Conservation (phyloP, 805 yeast genomes). For the Lachancea quebecensis region DNA sequence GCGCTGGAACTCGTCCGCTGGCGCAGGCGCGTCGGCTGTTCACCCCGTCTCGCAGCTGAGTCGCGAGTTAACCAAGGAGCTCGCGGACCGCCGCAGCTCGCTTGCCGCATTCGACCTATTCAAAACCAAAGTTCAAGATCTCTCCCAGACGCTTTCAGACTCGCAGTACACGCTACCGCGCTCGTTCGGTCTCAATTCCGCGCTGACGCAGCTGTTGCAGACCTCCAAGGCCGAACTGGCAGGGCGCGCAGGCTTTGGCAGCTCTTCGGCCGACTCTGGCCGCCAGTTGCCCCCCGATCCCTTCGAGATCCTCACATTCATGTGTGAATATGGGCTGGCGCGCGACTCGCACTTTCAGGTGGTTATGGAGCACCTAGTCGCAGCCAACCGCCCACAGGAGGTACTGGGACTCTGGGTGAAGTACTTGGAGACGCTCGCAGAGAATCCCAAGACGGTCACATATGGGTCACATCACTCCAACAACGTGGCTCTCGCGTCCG, state of each 20-base stretch:
- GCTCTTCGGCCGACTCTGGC: conserved; percentile 1
- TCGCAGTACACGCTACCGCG: conserved; percentile 13
- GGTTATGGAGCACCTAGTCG: conserved; percentile 19
- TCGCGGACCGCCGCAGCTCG: conserved; percentile 9
- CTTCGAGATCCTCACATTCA: conserved; percentile 21
- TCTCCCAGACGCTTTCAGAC: conserved; percentile 10
- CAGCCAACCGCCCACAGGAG: conserved; percentile 18
- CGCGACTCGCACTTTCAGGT: conserved; percentile 26
- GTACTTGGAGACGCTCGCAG: conserved; percentile 17
- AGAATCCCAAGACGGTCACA: conserved; percentile 5
- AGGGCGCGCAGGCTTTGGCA: not conserved
- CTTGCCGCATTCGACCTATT: conserved; percentile 9
- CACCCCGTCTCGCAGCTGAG: conserved; percentile 17
- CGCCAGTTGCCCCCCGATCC: conserved; percentile 15
- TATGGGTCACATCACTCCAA: conserved; percentile 14
- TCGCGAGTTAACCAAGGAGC: conserved; percentile 4
- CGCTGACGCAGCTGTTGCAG: conserved; percentile 12
- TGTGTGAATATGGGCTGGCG: conserved; percentile 23
- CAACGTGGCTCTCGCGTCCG: conserved; percentile 18
- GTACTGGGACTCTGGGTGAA: conserved; percentile 30
- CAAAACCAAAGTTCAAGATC: conserved; percentile 10
- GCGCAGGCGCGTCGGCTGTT: conserved; percentile 2
- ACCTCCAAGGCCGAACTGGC: conserved; percentile 10
- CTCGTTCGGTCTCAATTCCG: conserved; percentile 18
- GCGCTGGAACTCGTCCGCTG: conserved; percentile 5